Percentiles rank a stretch among this genome's conserved stretches.
These are phyloP conservation scores for Polygonum aviculare DNA, from an alignment of 148 eudicot genomes.

Conservation along the genomic window DNA sequence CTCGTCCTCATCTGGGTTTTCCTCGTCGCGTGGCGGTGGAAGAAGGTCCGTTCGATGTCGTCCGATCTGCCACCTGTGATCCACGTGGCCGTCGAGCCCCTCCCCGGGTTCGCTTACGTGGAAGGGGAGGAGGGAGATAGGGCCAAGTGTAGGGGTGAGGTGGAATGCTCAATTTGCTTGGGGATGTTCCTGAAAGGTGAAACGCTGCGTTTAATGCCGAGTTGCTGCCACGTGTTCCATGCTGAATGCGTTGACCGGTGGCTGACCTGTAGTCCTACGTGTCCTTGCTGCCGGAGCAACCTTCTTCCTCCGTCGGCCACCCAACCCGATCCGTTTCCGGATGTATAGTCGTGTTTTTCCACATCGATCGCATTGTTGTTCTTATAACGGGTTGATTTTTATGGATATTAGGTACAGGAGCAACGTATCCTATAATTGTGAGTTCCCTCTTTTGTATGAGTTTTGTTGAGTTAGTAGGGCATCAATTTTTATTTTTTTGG, in stretches of 20 bases:
- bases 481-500: no score
- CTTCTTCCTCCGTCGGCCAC: neutral
- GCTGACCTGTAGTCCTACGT: neutral
- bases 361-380: neutral
- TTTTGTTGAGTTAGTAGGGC: no score
- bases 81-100: neutral
- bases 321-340: neutral
- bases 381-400: neutral
- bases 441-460: no score
- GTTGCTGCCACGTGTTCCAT: slow-evolving; percentile 7
- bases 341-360: neutral
- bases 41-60: neutral
- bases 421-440: no score
- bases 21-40: neutral
- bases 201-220: neutral
- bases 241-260: slow-evolving; percentile 7
- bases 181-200: slow-evolving; percentile 6
- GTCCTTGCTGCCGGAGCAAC: neutral
- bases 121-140: slow-evolving; percentile 8
- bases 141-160: neutral
- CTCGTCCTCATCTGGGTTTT: neutral
- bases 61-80: neutral
- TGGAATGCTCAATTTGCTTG: slow-evolving; percentile 39
- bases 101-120: neutral
- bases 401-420: no score